Conservation (phyloP, 805 yeast species). For the Yarrowia yakushimensis region DNA sequence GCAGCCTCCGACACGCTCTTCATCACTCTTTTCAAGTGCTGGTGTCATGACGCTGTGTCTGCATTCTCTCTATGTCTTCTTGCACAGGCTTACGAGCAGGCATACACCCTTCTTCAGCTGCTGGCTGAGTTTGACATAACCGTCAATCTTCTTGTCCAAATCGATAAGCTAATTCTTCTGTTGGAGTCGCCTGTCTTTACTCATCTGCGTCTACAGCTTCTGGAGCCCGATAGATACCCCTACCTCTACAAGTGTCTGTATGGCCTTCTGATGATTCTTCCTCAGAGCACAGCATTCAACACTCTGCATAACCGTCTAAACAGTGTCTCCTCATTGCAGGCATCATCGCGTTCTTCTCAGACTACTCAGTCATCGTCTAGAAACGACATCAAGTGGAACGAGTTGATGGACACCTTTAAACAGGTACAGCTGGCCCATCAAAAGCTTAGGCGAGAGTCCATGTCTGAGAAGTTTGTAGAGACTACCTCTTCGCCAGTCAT, state of each 20-base stretch:
- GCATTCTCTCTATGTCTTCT: slow-evolving; percentile 78
- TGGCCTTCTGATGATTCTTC: slow-evolving; percentile 88
- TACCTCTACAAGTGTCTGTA: slow-evolving; percentile 81
- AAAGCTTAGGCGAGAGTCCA: slow-evolving; percentile 16
- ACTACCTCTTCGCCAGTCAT: background rate
- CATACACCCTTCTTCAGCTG: slow-evolving; percentile 75
- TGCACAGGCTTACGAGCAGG: slow-evolving; percentile 84
- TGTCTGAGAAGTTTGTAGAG: slow-evolving; percentile 16
- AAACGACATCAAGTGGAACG: slow-evolving; percentile 41
- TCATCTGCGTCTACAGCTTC: slow-evolving; percentile 76
- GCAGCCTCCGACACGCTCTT: slow-evolving; percentile 44
- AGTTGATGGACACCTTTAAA: slow-evolving; percentile 48
- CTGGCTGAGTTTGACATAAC: slow-evolving; percentile 79
- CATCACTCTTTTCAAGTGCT: slow-evolving; percentile 72
- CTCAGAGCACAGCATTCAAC: slow-evolving; percentile 89
- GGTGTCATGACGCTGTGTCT: slow-evolving; percentile 91
- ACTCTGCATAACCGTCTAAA: slow-evolving; percentile 72
- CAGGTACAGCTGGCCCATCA: slow-evolving; percentile 41
- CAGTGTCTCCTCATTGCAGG: slow-evolving; percentile 46
- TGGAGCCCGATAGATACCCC: slow-evolving; percentile 81
- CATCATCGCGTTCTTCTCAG: slow-evolving; percentile 27
- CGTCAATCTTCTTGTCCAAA: slow-evolving; percentile 73
- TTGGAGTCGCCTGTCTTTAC: slow-evolving; percentile 92
- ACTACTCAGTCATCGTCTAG: slow-evolving; percentile 26
- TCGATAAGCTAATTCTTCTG: slow-evolving; percentile 84